Conservation (phyloP, 768 basidiomycete species). For the Paxillus ammoniavirescens region DNA sequence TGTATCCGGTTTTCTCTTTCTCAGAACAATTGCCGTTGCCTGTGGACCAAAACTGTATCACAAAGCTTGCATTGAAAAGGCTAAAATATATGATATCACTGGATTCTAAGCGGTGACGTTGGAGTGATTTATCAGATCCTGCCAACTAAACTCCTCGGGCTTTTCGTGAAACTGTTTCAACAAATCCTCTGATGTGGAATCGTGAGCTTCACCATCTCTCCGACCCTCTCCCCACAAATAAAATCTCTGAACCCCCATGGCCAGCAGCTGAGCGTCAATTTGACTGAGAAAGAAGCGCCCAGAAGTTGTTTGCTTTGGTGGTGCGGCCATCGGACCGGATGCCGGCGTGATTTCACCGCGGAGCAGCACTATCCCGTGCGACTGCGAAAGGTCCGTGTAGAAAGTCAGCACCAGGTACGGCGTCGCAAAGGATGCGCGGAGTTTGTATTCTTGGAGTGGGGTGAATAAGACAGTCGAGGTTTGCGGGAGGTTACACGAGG, state of each 20-base stretch:
- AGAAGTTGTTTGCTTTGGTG: constrained; percentile 27
- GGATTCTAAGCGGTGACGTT: constrained; percentile 11
- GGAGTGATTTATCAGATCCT: constrained; percentile 64
- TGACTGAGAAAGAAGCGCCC: constrained; percentile 62
- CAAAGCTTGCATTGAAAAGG: neutral
- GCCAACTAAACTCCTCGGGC: constrained; percentile 80
- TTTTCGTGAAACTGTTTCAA: constrained; percentile 74
- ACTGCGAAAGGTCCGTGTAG: constrained; percentile 83
- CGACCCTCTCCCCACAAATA: constrained; percentile 60
- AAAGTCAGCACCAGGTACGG: constrained; percentile 89
- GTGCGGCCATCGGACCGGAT: constrained; percentile 35
- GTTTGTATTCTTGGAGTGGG: constrained; percentile 90
- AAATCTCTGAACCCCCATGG: constrained; percentile 80
- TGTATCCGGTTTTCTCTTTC: neutral
- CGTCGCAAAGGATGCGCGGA: constrained; percentile 79
- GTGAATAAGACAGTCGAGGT: constrained; percentile 86
- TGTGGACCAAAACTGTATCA: neutral
- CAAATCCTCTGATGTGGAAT: constrained; percentile 36
- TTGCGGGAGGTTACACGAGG: constrained; percentile 41
- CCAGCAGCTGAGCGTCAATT: constrained; percentile 80
- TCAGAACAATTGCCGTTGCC: neutral
- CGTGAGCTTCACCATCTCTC: constrained; percentile 4
- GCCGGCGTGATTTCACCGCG: constrained; percentile 89
- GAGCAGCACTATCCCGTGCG: constrained; percentile 82
- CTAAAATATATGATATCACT: neutral